These are phyloP conservation scores for Euphrasia confusa DNA, from an alignment of 257 asterid genomes.

Conservation along the genomic window DNA sequence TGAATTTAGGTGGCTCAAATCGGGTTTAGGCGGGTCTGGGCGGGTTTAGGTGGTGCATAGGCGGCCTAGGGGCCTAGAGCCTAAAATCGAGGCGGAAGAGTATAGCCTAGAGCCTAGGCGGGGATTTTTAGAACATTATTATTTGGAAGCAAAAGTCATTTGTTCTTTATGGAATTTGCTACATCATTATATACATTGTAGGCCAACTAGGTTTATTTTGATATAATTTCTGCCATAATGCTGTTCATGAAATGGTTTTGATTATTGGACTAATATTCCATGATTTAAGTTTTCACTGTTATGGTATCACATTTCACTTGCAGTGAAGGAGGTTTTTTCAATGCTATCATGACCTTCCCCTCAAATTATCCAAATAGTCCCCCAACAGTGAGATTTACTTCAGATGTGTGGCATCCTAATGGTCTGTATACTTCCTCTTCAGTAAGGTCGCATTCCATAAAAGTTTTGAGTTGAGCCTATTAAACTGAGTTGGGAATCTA, in stretches of 20 bases:
- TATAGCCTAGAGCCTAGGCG: too few relatives aligned
- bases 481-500: slow-evolving; percentile 18
- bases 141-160: too few relatives aligned
- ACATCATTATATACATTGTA: slow-evolving; percentile 1
- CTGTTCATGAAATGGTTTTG: slow-evolving; percentile 2
- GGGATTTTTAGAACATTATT: too few relatives aligned
- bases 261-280: slow-evolving; percentile 6
- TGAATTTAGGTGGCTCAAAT: too few relatives aligned
- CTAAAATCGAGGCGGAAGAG: too few relatives aligned
- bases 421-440: slow-evolving; percentile 42
- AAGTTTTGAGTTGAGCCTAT: background rate
- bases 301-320: slow-evolving; percentile 32
- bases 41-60: too few relatives aligned
- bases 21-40: too few relatives aligned
- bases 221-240: background rate
- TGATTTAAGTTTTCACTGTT: slow-evolving; percentile 19
- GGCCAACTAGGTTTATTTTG: background rate
- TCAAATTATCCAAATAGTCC: slow-evolving; percentile 88
- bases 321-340: slow-evolving; percentile 98
- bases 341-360: slow-evolving; percentile 96
- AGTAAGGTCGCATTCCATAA: background rate
- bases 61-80: too few relatives aligned
- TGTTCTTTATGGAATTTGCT: background rate
- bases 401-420: slow-evolving; percentile 99
- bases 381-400: slow-evolving; percentile 90